A percentile compares a stretch with the other conserved stretches of the same genome.
Conservation (phyloP, 495 filamentous ascomycete genomes). For the Rhypophila decipiens region DNA sequence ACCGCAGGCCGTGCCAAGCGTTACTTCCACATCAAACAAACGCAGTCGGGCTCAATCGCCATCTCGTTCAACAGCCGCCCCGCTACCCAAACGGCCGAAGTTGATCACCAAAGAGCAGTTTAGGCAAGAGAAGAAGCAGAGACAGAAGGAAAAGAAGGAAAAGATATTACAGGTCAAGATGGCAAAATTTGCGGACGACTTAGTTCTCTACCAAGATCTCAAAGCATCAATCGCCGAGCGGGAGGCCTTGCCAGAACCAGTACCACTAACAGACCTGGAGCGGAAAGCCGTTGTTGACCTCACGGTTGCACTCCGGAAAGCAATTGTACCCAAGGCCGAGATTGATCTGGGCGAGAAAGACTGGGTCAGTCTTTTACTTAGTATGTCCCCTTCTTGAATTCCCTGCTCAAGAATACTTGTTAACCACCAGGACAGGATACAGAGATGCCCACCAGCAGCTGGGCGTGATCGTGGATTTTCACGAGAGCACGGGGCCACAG, state of each 20-base stretch:
- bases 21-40: too few relatives aligned
- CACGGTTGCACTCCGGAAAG: slow-evolving; percentile 20
- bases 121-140: too few relatives aligned
- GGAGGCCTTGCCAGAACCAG: slow-evolving; percentile 18
- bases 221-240: slow-evolving; percentile 31
- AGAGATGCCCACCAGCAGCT: slow-evolving; percentile 4
- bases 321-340: slow-evolving; percentile 15
- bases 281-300: slow-evolving; percentile 26
- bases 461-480: neutral
- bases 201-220: slow-evolving; percentile 23
- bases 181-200: slow-evolving; percentile 6
- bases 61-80: too few relatives aligned
- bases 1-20: too few relatives aligned
- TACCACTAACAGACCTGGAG: slow-evolving; percentile 25
- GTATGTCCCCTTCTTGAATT: slow-evolving; percentile 18
- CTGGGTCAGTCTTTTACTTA: slow-evolving; percentile 30
- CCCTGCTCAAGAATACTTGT: neutral
- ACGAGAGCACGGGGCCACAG: slow-evolving; percentile 1
- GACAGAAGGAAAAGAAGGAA: too few relatives aligned
- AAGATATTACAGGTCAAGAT: too few relatives aligned
- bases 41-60: too few relatives aligned
- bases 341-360: slow-evolving; percentile 23
- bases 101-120: too few relatives aligned
- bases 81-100: too few relatives aligned
- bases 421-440: slow-evolving; percentile 12